Conservation (phyloP, 1,139 yeast species). For the Candida sp. region DNA sequence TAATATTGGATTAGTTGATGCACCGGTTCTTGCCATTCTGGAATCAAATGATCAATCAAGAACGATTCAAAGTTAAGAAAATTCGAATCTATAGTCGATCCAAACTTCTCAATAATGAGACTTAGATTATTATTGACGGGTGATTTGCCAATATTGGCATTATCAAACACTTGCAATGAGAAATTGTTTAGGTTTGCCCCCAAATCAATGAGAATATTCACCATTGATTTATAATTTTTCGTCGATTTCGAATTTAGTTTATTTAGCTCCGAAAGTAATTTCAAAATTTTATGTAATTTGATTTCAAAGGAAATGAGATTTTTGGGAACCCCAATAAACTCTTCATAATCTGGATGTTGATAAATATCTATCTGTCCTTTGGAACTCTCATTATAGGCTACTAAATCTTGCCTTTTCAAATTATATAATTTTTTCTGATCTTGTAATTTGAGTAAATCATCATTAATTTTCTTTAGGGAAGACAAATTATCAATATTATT, state of each 20-base stretch:
- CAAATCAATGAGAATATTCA: slow-evolving; percentile 34
- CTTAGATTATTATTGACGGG: slow-evolving; percentile 19
- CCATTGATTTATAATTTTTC: slow-evolving; percentile 26
- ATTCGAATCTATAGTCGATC: slow-evolving; percentile 41
- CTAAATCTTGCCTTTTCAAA: slow-evolving; percentile 15
- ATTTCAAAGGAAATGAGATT: slow-evolving; percentile 33
- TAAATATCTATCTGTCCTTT: background rate
- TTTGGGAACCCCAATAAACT: slow-evolving; percentile 29
- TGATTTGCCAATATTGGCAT: slow-evolving; percentile 6
- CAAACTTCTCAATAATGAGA: slow-evolving; percentile 40
- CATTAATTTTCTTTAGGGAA: slow-evolving; percentile 31
- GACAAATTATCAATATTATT: slow-evolving; percentile 31
- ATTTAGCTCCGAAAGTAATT: slow-evolving; percentile 29
- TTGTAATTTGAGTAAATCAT: slow-evolving; percentile 31
- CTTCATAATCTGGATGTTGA: slow-evolving; percentile 7
- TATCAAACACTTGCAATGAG: slow-evolving; percentile 38
- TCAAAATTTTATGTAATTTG: slow-evolving; percentile 32
- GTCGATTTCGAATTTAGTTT: slow-evolving; percentile 30
- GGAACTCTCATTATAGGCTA: background rate
- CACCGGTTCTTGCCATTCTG: slow-evolving; percentile 47
- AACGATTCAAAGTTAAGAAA: slow-evolving; percentile 42
- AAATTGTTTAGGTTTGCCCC: slow-evolving; percentile 49
- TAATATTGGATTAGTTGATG: slow-evolving; percentile 41
- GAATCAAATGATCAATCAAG: slow-evolving; percentile 29
- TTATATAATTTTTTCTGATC: slow-evolving; percentile 34